Evolutionary conservation across 176 grass and related monocot species (phyloP), one percentile per base, ranked within the genome.

Genomic region (Bolboschoenus planiculmis): DNA sequence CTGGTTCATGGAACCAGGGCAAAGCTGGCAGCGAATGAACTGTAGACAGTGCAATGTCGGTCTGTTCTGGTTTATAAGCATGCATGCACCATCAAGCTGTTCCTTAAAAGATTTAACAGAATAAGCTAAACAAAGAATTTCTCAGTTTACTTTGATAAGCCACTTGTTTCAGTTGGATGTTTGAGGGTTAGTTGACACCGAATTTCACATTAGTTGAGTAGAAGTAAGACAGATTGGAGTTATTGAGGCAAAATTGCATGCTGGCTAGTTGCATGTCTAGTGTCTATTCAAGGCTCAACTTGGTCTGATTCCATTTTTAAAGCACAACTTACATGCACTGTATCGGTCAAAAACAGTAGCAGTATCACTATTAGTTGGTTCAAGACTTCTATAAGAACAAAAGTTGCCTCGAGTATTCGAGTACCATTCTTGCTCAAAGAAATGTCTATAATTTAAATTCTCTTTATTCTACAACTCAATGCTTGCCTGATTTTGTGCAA

Each of bases 401-500:
- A 27, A 30, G 43, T 51, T 15, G 72, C 71, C 50, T 33, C 44
- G 9, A 53, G 1, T 48, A 48, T 48, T 48, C 24, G 9, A 51
- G n/a, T 48, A 75, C 18, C 42, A 75, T 75, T 29, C 40, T 27
- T 29, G 11, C 43, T 50, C 43, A 29, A 27, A 75, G 42, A 50
- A 47, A 31, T 14, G 39, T 43, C 34, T 82, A 24, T 56, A 43
- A 48, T 46, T 27, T 11, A 54, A 21, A 24, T 64, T 31, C 39
- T 72, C n/a, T 44, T 81, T 81, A 55, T 62, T 61, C 35, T 62
- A 68, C 56, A 54, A 23, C 56, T 58, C n/a, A 61, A 34, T 42
- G 78, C 34, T 88, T 88, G 79, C 87, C 83, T 88, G 87, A 85
- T 65, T 31, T 85, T 62, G 83, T 40, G 87, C 77, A 57, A 85